phyloP scores from a whole-genome alignment of 139 green algal species.

The Chlamydomonas incerta region DNA sequence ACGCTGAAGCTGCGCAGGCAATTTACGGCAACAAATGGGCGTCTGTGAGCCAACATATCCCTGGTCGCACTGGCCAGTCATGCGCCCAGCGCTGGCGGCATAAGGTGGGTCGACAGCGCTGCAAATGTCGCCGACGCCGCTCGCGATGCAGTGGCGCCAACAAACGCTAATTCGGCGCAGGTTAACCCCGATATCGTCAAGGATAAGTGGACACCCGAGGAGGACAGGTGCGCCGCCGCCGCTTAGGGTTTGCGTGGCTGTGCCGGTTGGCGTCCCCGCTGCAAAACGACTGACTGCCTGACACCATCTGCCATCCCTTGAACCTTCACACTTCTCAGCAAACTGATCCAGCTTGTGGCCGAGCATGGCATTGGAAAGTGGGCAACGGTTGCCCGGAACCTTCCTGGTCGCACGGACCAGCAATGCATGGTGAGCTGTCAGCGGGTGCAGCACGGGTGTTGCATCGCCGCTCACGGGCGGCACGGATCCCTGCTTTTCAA shows the following conservation, averaged over 20 bases:
- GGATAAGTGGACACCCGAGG: conserved; percentile 88
- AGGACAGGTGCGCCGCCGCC: conserved; percentile 47
- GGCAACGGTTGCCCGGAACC: conserved; percentile 80
- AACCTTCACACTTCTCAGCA: background rate
- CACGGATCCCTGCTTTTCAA: too few relatives aligned
- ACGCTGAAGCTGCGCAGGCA: conserved; percentile 29
- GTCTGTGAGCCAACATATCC: conserved; percentile 80
- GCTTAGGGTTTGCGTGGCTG: too few relatives aligned
- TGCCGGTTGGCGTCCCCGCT: too few relatives aligned
- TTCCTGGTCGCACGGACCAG: conserved; percentile 86
- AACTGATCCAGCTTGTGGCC: conserved; percentile 68
- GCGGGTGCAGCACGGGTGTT: too few relatives aligned
- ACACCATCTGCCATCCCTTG: too few relatives aligned
- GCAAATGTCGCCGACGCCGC: too few relatives aligned
- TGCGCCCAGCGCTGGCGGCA: conserved; percentile 92
- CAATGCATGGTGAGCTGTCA: conserved; percentile 82
- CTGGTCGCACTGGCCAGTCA: conserved; percentile 84
- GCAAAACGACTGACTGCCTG: too few relatives aligned
- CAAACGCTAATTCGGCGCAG: conserved; percentile 29
- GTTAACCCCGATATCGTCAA: conserved; percentile 88
- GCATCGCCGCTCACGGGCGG: too few relatives aligned
- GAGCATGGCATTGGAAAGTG: conserved; percentile 69
- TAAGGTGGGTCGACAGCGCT: conserved; percentile 66
- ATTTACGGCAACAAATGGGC: conserved; percentile 81
- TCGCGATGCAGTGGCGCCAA: background rate